Base-by-base conservation (phyloP, 2,329 filamentous ascomycete genomes). In the Neofusicoccum parvum region DNA sequence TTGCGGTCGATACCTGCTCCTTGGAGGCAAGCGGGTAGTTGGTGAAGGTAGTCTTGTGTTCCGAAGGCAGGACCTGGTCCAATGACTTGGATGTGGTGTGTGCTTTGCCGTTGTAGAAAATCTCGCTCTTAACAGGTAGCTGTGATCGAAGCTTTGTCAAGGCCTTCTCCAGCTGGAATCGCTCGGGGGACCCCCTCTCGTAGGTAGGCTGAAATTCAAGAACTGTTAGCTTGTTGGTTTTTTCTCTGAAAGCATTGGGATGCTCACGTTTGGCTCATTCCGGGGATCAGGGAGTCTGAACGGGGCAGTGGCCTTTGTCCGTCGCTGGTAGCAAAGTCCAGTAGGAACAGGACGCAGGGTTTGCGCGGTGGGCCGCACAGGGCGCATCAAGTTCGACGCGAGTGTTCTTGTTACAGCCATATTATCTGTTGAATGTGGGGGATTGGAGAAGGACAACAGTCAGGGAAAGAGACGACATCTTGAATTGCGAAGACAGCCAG, bases 1-100 rank as follows among this genome's bases (percentile, higher is more conserved):
- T 97, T 63, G 94, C 93, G 43, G 83, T 83, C 68, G 87, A 85
- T 69, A 98, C 90, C 73, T 98, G 89, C 69, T 87, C 83, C 34
- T 89, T 81, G 53, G 88, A 90, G 66, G 94, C 94, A 70, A 91
- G 90, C 70, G 93, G 92, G 82, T 95, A 97, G 65, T 87, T 90
- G 53, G 94, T 94, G 66, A 98, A 85, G 7, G 87, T 85, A 50
- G 87, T 85, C 67, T 86, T 83, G 80, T 97, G 93, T 66, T 74
- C 70, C 20, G 71, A 69, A 3, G 73, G 73, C 43, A 74, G 63
- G 20, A 71, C 71, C 54, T 74, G 73, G 23, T 73, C 70, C 69
- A 68, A 71, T 27, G 72, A 71, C 27, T 68, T 72, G 14, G 66
- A 63, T 23, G 68, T 64, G 10, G 69, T 66, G 46, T 74, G 73